Evolutionary conservation across 1,284 basidiomycete species (phyloP).

Genomic region (Coriolopsis trogii): DNA sequence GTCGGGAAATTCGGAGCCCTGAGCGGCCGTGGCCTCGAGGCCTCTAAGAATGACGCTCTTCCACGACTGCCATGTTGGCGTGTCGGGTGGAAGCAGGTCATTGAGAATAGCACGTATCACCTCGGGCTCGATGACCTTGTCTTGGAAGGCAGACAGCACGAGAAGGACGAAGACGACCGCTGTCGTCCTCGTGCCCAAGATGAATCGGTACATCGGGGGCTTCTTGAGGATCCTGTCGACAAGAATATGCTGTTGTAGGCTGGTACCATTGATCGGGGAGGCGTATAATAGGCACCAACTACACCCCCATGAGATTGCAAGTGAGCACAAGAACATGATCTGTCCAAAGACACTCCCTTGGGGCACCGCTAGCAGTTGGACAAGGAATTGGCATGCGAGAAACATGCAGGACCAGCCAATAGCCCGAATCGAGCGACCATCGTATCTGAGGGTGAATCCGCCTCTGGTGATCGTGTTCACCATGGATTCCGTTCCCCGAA

Average conservation of each 20-base stretch:
- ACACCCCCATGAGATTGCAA: constrained; percentile 23
- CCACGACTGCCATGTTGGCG: constrained; percentile 12
- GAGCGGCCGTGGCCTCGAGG: too few species aligned
- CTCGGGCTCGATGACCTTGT: background rate
- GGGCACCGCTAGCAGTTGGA: constrained; percentile 21
- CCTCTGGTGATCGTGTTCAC: constrained; percentile 16
- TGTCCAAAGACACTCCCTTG: constrained; percentile 21
- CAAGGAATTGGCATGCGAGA: constrained; percentile 19
- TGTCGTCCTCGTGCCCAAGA: constrained; percentile 16
- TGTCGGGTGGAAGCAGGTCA: constrained; percentile 17
- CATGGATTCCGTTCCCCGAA: constrained; percentile 12
- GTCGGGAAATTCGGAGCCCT: too few species aligned
- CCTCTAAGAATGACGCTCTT: too few species aligned
- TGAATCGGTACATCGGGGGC: background rate
- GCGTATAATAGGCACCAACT: too few species aligned
- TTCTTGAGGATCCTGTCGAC: constrained; percentile 1
- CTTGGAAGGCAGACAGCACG: background rate
- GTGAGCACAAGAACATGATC: constrained; percentile 20
- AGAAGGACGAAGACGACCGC: constrained; percentile 18
- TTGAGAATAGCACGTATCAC: background rate
- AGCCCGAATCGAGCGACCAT: constrained; percentile 11
- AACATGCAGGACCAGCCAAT: constrained; percentile 18
- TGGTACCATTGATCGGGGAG: constrained; percentile 16
- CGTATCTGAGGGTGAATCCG: constrained; percentile 12
- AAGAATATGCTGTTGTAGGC: constrained; percentile 15